Evolutionary conservation across 768 basidiomycete species (phyloP).

Genomic region (Dacryopinax spathularia): DNA sequence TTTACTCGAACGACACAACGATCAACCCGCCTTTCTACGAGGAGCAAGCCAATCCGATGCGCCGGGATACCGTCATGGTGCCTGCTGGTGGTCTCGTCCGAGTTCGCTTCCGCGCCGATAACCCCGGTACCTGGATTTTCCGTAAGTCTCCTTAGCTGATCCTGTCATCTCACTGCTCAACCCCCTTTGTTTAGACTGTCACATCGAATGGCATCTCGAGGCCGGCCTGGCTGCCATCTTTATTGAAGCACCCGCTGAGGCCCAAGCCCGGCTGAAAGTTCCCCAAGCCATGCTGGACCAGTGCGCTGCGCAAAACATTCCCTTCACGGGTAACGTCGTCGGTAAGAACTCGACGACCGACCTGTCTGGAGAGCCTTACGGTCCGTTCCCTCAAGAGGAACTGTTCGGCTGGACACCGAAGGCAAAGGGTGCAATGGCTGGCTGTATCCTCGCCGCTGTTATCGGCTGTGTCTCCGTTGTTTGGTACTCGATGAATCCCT

Average conservation of each 20-base stretch:
- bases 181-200: background rate
- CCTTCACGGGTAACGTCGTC: constrained; percentile 72
- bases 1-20: constrained; percentile 34
- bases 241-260: constrained; percentile 19
- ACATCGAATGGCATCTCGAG: constrained; percentile 8
- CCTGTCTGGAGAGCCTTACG: constrained; percentile 38
- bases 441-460: constrained; percentile 16
- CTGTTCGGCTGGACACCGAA: constrained; percentile 25
- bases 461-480: constrained; percentile 53
- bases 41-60: constrained; percentile 6
- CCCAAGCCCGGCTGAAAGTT: background rate
- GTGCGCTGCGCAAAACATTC: constrained; percentile 47
- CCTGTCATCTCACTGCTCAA: background rate
- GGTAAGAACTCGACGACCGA: constrained; percentile 56
- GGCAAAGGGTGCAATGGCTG: constrained; percentile 15
- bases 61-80: constrained; percentile 7
- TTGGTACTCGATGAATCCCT: constrained; percentile 68
- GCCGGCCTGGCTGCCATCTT: constrained; percentile 28
- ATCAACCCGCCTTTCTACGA: constrained; percentile 24
- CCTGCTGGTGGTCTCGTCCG: constrained; percentile 6
- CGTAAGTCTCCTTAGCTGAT: background rate
- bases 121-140: constrained; percentile 7
- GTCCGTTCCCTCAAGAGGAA: constrained; percentile 11
- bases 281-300: constrained; percentile 56
- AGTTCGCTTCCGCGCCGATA: constrained; percentile 5